phyloP scores from a whole-genome alignment of 495 filamentous ascomycete species.

The Aspergillus bertholletiae region DNA sequence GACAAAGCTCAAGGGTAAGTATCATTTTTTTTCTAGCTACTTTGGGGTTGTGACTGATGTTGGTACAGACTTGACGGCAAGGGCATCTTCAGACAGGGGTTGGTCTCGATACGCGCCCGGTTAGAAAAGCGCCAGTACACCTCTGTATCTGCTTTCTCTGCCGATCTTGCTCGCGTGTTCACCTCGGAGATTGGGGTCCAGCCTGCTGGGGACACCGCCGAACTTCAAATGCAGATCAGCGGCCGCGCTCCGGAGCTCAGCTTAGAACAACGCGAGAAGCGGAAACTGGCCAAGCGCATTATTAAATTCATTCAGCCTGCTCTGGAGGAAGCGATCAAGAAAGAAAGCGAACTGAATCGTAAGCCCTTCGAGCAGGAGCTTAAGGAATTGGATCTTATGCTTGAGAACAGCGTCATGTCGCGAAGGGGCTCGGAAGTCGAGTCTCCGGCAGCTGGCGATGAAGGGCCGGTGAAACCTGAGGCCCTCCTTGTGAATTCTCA shows the following conservation, averaged over 20 bases:
- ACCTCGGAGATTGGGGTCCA: constrained; percentile 60
- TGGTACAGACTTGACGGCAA: constrained; percentile 65
- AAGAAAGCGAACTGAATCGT: constrained; percentile 73
- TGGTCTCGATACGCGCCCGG: constrained; percentile 58
- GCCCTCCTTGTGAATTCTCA: constrained; percentile 12
- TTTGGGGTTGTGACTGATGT: constrained; percentile 30
- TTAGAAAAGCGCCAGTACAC: constrained; percentile 71
- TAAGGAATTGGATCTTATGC: constrained; percentile 67
- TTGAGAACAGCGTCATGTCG: constrained; percentile 57
- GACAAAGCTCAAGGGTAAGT: constrained; percentile 75
- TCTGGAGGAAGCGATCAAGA: constrained; percentile 70
- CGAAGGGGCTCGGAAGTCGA: constrained; percentile 37
- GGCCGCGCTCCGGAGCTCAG: constrained; percentile 54
- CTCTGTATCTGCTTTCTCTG: constrained; percentile 67
- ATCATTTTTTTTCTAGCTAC: neutral
- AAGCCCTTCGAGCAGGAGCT: constrained; percentile 66
- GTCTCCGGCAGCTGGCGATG: constrained; percentile 26
- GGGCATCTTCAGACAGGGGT: constrained; percentile 62
- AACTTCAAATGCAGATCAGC: constrained; percentile 51
- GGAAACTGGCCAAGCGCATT: constrained; percentile 76
- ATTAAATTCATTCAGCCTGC: constrained; percentile 73
- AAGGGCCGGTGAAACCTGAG: constrained; percentile 15
- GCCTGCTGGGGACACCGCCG: constrained; percentile 47
- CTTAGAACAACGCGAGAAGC: constrained; percentile 61
- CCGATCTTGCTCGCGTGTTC: constrained; percentile 69